Percentiles rank a stretch among this genome's conserved stretches.
Evolutionary conservation across 2,329 filamentous ascomycete genomes (phyloP).

Genomic region (Neodidymelliopsis sp.): DNA sequence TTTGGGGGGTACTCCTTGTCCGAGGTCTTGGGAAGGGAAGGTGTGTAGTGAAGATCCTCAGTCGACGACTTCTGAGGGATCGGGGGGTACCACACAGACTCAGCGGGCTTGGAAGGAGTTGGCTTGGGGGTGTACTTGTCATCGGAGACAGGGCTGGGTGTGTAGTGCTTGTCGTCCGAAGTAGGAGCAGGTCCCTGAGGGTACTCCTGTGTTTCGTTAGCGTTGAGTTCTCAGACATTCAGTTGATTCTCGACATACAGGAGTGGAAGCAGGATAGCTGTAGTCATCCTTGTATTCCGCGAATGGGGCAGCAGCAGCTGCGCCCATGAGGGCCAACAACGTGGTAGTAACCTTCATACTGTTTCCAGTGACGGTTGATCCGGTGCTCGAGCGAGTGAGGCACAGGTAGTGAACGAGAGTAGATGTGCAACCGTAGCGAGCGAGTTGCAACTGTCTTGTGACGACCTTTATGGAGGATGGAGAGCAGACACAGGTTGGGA

Average conservation of each 20-base stretch:
- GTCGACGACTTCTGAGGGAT: background rate
- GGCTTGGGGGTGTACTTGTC: background rate
- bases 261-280: conserved; percentile 4
- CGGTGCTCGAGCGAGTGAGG: conserved; percentile 23
- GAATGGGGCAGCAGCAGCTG: conserved; percentile 32
- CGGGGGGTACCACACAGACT: background rate
- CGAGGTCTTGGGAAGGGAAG: background rate
- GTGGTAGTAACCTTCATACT: conserved; percentile 43
- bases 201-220: background rate
- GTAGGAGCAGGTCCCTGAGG: background rate
- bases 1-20: conserved; percentile 4
- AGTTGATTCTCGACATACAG: background rate
- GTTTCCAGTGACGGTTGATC: conserved; percentile 22
- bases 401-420: conserved; percentile 37
- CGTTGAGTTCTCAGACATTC: background rate
- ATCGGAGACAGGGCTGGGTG: background rate
- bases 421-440: conserved; percentile 49
- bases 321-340: conserved; percentile 43
- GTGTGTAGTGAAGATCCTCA: background rate
- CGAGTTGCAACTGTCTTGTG: conserved; percentile 42
- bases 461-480: conserved; percentile 27
- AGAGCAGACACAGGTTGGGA: conserved; percentile 16
- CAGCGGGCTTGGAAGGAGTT: too few relatives aligned
- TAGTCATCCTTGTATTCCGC: conserved; percentile 17
- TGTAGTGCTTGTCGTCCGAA: conserved; percentile 4